Evolutionary conservation across 768 basidiomycete species (phyloP).

Genomic region (Termitomyces sp.): DNA sequence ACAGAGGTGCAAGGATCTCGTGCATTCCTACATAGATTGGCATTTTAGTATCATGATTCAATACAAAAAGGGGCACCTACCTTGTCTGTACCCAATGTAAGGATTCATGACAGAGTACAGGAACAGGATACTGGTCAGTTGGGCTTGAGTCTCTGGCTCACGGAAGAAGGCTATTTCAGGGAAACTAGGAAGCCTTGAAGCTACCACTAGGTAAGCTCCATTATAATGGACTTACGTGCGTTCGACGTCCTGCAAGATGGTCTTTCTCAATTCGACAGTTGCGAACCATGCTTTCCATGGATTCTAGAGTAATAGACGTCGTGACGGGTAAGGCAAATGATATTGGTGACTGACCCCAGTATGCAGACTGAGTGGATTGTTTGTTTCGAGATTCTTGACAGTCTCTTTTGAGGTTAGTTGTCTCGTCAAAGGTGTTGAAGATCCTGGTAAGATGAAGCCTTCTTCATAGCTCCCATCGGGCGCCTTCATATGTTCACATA

Average conservation of each 20-base stretch:
- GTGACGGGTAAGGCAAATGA: neutral
- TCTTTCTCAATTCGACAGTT: constrained; percentile 83
- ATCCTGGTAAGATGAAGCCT: constrained; percentile 56
- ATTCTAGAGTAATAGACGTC: constrained; percentile 49
- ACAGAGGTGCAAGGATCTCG: constrained; percentile 86
- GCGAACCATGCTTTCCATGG: constrained; percentile 96
- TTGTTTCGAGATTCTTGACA: constrained; percentile 53
- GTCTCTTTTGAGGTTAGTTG: constrained; percentile 22
- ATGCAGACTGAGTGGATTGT: constrained; percentile 81
- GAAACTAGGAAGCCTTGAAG: constrained; percentile 51
- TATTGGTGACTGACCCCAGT: constrained; percentile 47
- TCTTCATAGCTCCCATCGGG: constrained; percentile 85
- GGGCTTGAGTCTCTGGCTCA: constrained; percentile 64
- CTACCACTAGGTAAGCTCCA: constrained; percentile 4
- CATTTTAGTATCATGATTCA: neutral
- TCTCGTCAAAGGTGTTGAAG: constrained; percentile 23
- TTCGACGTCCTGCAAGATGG: constrained; percentile 92
- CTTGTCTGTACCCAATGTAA: constrained; percentile 88
- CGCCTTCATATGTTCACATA: constrained; percentile 71
- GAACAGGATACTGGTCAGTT: constrained; percentile 86
- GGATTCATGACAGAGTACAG: constrained; percentile 77
- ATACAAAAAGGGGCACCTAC: constrained; percentile 19
- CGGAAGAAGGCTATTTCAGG: constrained; percentile 96
- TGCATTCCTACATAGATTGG: constrained; percentile 78
- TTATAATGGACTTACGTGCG: constrained; percentile 65